Conservation (phyloP, 176 grass and related monocot genomes). For the Oryza nivara region DNA sequence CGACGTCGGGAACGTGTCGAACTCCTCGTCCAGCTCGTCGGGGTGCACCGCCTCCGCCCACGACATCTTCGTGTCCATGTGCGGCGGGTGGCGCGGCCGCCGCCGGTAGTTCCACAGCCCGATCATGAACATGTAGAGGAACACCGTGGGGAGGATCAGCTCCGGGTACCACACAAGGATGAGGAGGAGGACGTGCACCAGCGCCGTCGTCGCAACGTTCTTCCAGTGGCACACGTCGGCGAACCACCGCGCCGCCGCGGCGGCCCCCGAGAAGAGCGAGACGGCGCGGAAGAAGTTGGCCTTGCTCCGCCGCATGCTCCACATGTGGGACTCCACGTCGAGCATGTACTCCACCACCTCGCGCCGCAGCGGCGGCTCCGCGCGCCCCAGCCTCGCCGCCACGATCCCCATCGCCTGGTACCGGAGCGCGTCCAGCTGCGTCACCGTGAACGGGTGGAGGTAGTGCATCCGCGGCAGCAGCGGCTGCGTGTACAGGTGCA, state of each 20-base stretch:
- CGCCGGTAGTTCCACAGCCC: constrained; percentile 78
- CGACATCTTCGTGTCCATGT: constrained; percentile 88
- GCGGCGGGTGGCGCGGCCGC: constrained; percentile 69
- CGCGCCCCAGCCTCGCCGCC: constrained; percentile 62
- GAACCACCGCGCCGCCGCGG: constrained; percentile 64
- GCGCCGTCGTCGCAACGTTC: constrained; percentile 76
- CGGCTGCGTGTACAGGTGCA: constrained; percentile 85
- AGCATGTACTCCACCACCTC: constrained; percentile 99
- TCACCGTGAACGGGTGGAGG: constrained; percentile 78
- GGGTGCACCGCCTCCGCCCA: constrained; percentile 74
- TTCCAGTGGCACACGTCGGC: constrained; percentile 73
- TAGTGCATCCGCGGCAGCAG: constrained; percentile 90
- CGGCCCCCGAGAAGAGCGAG: constrained; percentile 53
- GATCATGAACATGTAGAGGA: constrained; percentile 97
- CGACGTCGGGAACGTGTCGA: constrained; percentile 91
- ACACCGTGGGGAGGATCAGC: constrained; percentile 85
- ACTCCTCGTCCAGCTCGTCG: constrained; percentile 93
- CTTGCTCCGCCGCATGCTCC: constrained; percentile 98
- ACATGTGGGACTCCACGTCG: constrained; percentile 89
- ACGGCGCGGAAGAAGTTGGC: constrained; percentile 95
- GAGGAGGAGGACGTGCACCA: constrained; percentile 79
- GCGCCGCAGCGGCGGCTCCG: constrained; percentile 68
- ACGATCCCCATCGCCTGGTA: constrained; percentile 90
- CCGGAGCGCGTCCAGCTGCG: constrained; percentile 75
- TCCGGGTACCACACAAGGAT: constrained; percentile 94